Evolutionary conservation across 306 rosid genomes (phyloP).

Genomic region (Pterocarpus macrocarpus): DNA sequence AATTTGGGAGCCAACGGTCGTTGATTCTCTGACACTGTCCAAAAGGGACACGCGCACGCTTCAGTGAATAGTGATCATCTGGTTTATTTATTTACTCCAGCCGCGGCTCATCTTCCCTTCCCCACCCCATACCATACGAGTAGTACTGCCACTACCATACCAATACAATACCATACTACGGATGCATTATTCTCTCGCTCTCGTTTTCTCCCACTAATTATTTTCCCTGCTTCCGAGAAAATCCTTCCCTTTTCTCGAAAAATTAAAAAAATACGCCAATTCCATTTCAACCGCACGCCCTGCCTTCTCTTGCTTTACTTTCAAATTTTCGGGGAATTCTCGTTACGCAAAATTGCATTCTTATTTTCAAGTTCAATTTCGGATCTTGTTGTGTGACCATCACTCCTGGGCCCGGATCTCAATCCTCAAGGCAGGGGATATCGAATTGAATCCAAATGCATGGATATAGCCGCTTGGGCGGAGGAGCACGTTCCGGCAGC

Average conservation of each 20-base stretch:
- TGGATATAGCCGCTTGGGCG: conserved; percentile 75
- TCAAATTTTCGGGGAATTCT: not conserved
- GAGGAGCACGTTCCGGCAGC: conserved; percentile 49
- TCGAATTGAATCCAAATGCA: conserved; percentile 57
- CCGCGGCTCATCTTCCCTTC: no score
- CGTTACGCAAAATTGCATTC: not conserved
- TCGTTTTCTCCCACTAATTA: not conserved
- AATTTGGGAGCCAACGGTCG: no score
- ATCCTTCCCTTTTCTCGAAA: not conserved
- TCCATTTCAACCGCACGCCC: not conserved
- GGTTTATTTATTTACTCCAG: no score
- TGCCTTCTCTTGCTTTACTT: not conserved
- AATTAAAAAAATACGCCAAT: not conserved
- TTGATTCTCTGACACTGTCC: no score
- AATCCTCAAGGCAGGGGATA: not conserved
- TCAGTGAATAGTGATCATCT: no score
- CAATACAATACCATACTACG: no score
- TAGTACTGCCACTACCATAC: no score
- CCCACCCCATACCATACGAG: no score
- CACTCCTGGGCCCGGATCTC: conserved; percentile 29
- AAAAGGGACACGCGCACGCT: no score
- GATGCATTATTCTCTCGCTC: not conserved
- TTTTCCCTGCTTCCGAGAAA: not conserved
- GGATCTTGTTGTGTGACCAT: conserved; percentile 26
- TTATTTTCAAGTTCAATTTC: conserved; percentile 5